phyloP scores from a whole-genome alignment of 129 eudicot species.

The Mikania micrantha region DNA sequence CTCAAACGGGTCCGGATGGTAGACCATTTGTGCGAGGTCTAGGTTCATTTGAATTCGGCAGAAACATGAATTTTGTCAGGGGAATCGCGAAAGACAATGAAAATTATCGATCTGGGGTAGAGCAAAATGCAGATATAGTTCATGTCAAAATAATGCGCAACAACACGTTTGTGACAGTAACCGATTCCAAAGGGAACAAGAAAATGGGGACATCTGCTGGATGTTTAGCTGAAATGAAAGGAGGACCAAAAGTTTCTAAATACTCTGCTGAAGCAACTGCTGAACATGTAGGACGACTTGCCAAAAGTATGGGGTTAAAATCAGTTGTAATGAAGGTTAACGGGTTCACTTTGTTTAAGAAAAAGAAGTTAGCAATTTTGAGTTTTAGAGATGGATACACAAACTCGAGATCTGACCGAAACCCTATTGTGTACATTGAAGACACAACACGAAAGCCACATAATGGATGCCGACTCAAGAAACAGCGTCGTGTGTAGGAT shows the following conservation, averaged over 20 bases:
- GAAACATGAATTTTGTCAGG: constrained; percentile 24
- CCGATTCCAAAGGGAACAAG: constrained; percentile 71
- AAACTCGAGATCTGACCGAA: constrained; percentile 45
- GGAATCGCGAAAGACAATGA: constrained; percentile 23
- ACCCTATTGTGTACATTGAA: constrained; percentile 75
- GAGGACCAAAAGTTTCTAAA: constrained; percentile 44
- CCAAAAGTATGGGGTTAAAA: constrained; percentile 47
- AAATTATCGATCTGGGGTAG: constrained; percentile 9
- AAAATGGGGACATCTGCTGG: constrained; percentile 63
- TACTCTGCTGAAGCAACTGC: constrained; percentile 83
- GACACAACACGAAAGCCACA: constrained; percentile 83
- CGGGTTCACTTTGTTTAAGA: constrained; percentile 69
- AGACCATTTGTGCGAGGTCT: constrained; percentile 19
- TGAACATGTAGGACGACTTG: constrained; percentile 71
- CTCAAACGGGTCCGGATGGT: constrained; percentile 10
- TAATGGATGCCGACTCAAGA: constrained; percentile 79
- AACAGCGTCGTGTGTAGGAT: constrained; percentile 53
- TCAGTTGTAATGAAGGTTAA: constrained; percentile 80
- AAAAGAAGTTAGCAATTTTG: constrained; percentile 67
- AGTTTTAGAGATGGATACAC: constrained; percentile 79
- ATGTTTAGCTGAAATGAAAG: constrained; percentile 45
- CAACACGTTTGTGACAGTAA: constrained; percentile 62
- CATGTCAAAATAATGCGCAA: constrained; percentile 69
- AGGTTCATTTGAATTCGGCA: background rate
- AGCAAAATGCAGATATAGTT: constrained; percentile 63